Conservation (phyloP, 148 eudicot genomes). For the Amaranthus cruentus region DNA sequence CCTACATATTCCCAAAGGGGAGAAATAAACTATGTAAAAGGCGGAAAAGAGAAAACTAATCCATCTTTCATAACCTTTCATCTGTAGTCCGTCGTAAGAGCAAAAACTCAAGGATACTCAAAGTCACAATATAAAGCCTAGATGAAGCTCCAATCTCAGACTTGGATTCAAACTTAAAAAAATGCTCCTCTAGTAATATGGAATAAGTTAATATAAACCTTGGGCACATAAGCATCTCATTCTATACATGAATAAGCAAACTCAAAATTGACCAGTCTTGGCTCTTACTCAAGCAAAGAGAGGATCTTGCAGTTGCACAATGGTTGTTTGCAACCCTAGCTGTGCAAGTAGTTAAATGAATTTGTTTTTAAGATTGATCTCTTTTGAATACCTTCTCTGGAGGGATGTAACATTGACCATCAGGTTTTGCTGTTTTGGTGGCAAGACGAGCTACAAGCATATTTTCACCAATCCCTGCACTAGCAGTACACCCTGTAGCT, state of each 20-base stretch:
- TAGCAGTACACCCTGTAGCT: conserved; percentile 80
- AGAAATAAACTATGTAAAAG: no score
- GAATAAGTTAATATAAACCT: neutral
- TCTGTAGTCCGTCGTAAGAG: neutral
- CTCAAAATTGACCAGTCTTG: neutral
- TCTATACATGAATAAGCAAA: neutral
- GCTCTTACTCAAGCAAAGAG: neutral
- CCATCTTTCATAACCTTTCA: neutral
- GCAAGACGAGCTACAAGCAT: conserved; percentile 98
- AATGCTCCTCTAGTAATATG: neutral
- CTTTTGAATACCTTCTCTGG: conserved; percentile 51
- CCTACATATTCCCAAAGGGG: neutral
- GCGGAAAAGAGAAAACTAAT: neutral
- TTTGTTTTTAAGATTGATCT: neutral
- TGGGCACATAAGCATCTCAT: neutral
- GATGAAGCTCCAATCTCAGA: neutral
- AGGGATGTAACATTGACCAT: conserved; percentile 77
- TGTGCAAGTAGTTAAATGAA: neutral
- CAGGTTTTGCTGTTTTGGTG: conserved; percentile 88
- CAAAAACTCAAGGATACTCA: neutral
- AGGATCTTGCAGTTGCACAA: neutral
- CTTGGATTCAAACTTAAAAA: neutral
- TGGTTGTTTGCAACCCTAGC: neutral
- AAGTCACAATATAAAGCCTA: neutral
- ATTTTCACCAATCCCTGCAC: conserved; percentile 80